A percentile compares a stretch with the other conserved stretches of the same genome.
Conservation (phyloP, 208 protist genomes). For the Paratrypanosoma confusum region DNA sequence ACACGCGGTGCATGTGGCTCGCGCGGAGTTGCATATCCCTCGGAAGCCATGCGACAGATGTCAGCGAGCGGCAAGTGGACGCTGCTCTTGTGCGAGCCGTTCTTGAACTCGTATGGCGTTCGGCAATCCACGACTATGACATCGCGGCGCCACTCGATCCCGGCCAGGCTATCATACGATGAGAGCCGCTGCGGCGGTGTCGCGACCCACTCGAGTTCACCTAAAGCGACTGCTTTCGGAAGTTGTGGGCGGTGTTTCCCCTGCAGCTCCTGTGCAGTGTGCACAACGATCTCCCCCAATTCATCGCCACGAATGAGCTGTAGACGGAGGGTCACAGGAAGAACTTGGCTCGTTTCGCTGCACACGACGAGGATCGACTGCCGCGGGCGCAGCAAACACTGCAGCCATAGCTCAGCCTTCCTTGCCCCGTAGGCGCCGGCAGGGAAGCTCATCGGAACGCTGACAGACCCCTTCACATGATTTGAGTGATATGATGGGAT, state of each 20-base stretch:
- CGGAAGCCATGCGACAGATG: slow-evolving; percentile 35
- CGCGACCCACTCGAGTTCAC: no score
- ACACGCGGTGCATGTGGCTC: background rate
- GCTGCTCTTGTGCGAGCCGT: slow-evolving; percentile 66
- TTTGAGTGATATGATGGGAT: slow-evolving; percentile 29
- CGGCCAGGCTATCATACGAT: slow-evolving; percentile 12
- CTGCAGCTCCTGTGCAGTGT: slow-evolving; percentile 27
- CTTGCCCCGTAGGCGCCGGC: slow-evolving; percentile 48
- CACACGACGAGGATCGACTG: slow-evolving; percentile 46
- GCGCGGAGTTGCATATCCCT: slow-evolving; percentile 5
- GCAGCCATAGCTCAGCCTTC: slow-evolving; percentile 72
- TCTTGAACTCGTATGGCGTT: slow-evolving; percentile 72
- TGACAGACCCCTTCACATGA: slow-evolving; percentile 44
- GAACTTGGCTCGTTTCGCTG: slow-evolving; percentile 12
- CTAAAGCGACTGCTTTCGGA: no score
- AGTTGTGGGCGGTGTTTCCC: no score
- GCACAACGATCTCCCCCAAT: slow-evolving; percentile 11
- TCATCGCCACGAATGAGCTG: slow-evolving; percentile 22
- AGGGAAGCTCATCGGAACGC: slow-evolving; percentile 70
- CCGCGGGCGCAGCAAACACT: slow-evolving; percentile 47
- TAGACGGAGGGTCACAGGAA: slow-evolving; percentile 17
- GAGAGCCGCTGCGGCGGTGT: slow-evolving; percentile 5
- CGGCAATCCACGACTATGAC: slow-evolving; percentile 59
- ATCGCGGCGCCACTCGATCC: slow-evolving; percentile 11
- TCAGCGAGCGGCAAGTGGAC: slow-evolving; percentile 44